Base-by-base conservation (phyloP, 768 basidiomycete species). In the Russula dissimulans region DNA sequence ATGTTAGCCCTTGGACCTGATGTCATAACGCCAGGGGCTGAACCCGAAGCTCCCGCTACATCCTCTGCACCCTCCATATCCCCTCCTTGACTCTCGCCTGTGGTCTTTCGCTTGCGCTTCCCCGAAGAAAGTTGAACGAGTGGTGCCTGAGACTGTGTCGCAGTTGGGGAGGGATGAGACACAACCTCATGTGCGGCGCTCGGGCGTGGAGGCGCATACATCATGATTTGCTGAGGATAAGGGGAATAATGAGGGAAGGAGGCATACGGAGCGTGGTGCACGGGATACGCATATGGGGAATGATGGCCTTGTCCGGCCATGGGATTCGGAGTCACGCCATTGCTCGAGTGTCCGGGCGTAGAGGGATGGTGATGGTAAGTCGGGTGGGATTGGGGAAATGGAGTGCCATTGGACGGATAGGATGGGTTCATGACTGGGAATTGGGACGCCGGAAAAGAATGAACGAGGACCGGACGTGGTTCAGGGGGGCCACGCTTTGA, bases 401-500 rank as follows among this genome's bases (percentile, higher is more conserved):
- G 75, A 57, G 84, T 77, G 61, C 81, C 80, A 68, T 81, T 83
- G 65, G 82, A 74, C 29, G 84, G 79, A 67, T 87, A 89, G 60
- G 80, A 73, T 55, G 83, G 82, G 70, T 88, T 89, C 86, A 88
- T 89, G 70, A 83, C 76, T 67, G 70, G 74, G 48, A 80, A 82
- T 9, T 79, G 74, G 52, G 71, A 58, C 45, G 62, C 38, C 49
- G 81, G 81, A 70, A 83, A 84, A 15, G 82, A 79, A 67, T 80
- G 81, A 63, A 80, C 77, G 59, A 73, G 70, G 51, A 67, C 69
- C 41, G 69, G 66, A 63, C 70, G 71, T 69, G 71, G 42, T 66
- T 72, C 70, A 69, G 81, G 69, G 69, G 76, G 70, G 63, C 69
- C 70, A 14, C 56, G 57, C n/a, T 58, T 62, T 1, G 65, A 50